phyloP scores from a whole-genome alignment of 371 early-diverging fungal species.

The Rhizopus stolonifer region DNA sequence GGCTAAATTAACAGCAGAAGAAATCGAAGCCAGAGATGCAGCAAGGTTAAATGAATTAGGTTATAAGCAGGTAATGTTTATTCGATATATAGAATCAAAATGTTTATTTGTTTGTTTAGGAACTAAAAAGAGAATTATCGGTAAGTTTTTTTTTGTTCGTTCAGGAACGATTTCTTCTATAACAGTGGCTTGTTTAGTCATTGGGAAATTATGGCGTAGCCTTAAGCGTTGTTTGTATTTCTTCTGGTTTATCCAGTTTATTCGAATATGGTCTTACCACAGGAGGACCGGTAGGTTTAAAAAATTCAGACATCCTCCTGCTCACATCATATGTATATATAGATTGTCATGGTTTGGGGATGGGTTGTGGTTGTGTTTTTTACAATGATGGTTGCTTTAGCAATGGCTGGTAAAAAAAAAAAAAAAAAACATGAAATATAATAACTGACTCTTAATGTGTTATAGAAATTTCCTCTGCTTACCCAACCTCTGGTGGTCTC shows the following conservation, averaged over 20 bases:
- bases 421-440: too few relatives aligned
- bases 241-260: conserved; percentile 38
- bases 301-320: too few relatives aligned
- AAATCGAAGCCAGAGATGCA: conserved; percentile 40
- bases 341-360: conserved; percentile 40
- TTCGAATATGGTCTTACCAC: conserved; percentile 36
- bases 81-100: too few relatives aligned
- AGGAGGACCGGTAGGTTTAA: conserved; percentile 43
- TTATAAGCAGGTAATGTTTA: conserved; percentile 39
- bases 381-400: conserved; percentile 56
- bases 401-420: conserved; percentile 52
- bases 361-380: conserved; percentile 63
- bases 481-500: conserved; percentile 66
- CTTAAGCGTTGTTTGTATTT: conserved; percentile 39
- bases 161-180: too few relatives aligned
- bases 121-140: conserved; percentile 38
- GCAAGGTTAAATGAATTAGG: conserved; percentile 36
- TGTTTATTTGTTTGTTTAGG: conserved; percentile 12
- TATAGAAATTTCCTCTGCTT: conserved; percentile 69
- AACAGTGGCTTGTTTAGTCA: conserved; percentile 20
- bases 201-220: conserved; percentile 43
- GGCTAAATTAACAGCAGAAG: conserved; percentile 29
- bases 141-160: conserved; percentile 6
- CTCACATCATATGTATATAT: too few relatives aligned
- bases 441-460: too few relatives aligned